Base-by-base conservation (phyloP, 2,329 filamentous ascomycete genomes). In the Diaporthe sp. region DNA sequence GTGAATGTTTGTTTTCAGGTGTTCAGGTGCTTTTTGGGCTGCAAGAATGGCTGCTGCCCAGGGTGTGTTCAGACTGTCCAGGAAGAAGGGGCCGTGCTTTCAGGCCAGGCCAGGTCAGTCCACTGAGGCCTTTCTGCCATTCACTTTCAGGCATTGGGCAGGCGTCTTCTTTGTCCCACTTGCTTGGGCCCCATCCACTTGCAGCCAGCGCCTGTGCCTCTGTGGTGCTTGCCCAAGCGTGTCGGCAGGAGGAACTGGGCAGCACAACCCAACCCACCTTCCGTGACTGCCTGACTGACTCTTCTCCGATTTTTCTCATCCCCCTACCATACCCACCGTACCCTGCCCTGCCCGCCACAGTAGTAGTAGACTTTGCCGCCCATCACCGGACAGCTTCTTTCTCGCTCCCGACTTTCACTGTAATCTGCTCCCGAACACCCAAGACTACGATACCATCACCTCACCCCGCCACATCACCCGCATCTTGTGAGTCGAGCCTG, bases 301-400 rank as follows among this genome's bases (percentile, higher is more conserved):
- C 58, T 72, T 39, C 49, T 73, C 71, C 58, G 58, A 65, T 57
- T 73, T 73, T 73, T 73, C 58, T 73, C 71, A 17, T 34, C 31
- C 58, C 51, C 58, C 51, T 65, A 58, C 57, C 61, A 49, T 53
- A 53, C 70, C 49, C 53, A 44, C 58, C 37, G 15, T 37, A 17
- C 44, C 44, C 22, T 67, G 62, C 44, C 62, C 28, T 37, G 42
- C 34, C 62, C 15, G 34, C 65, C 65, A 69, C 65, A 53, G 65
- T 49, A 49, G n/a, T 44, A 25, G n/a, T 44, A 62, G 65, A 25
- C 49, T 42, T 55, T 69, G 46, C 65, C 34, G 31, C 49, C 49
- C 65, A 28, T 69, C 65, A 22, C 65, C 65, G n/a, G 34, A 25
- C 49, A 42, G 65, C 65, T 69, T 69, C 65, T 69, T 55, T 69